A percentile compares a stretch with the other conserved stretches of the same genome.
Conservation (phyloP, 192 early-diverging fungal species). For the Phycomyces nitens region DNA sequence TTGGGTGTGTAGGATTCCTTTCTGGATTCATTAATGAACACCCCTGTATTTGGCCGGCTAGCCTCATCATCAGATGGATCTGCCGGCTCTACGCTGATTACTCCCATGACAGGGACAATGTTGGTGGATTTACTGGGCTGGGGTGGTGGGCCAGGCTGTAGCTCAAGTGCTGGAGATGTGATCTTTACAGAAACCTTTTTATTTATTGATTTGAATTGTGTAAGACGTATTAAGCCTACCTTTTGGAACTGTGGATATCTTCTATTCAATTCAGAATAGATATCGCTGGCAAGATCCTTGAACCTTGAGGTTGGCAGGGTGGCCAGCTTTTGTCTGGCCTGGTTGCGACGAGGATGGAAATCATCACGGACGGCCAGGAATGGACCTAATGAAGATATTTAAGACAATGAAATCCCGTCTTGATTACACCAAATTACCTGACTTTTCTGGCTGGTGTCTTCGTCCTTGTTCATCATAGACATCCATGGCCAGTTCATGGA, state of each 20-base stretch:
- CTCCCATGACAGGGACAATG: slow-evolving; percentile 34
- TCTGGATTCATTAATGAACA: neutral
- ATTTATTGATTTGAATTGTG: too few relatives aligned
- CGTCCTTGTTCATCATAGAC: slow-evolving; percentile 93
- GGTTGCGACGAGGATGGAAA: slow-evolving; percentile 94
- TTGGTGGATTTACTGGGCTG: slow-evolving; percentile 36
- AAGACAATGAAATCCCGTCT: slow-evolving; percentile 13
- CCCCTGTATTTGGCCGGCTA: neutral
- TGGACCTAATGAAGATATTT: slow-evolving; percentile 54
- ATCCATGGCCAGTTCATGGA: slow-evolving; percentile 92
- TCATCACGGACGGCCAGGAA: slow-evolving; percentile 81
- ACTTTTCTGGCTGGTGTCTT: slow-evolving; percentile 48
- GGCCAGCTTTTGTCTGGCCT: slow-evolving; percentile 94
- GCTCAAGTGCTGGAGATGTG: neutral
- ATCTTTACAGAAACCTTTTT: too few relatives aligned
- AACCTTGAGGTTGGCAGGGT: slow-evolving; percentile 83
- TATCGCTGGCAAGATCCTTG: slow-evolving; percentile 89
- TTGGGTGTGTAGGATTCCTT: too few relatives aligned
- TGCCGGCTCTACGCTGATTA: slow-evolving; percentile 27
- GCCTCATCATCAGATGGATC: slow-evolving; percentile 15
- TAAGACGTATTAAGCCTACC: too few relatives aligned
- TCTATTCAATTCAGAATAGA: slow-evolving; percentile 70
- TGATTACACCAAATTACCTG: slow-evolving; percentile 52
- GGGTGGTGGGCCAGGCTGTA: neutral
- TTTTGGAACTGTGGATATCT: slow-evolving; percentile 46